Base-by-base conservation (phyloP, 2,329 filamentous ascomycete genomes). In the Aureobasidium pullulans region DNA sequence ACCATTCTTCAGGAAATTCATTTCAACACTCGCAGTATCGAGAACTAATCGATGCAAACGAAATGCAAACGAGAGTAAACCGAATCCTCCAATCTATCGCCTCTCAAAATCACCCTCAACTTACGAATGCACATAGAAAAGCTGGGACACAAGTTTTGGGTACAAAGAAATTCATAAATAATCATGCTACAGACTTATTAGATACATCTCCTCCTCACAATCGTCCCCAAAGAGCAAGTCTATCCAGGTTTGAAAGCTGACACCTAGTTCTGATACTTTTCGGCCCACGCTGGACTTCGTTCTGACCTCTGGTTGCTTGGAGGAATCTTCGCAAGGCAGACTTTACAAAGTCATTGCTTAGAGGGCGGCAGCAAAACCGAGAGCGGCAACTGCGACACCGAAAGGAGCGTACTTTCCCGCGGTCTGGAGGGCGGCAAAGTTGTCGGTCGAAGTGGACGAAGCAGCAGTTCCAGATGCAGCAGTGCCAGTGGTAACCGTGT, bases 281-380 rank as follows among this genome's bases (percentile, higher is more conserved):
- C 36, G 47, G 47, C 8, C 47, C 47, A 7, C 47, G 31, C 32
- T 49, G 31, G 11, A 37, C 10, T 1, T 49, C 47, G 10, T 19
- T 19, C 19, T 19, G 19, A 19, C 19, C 19, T 19, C 19, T 19
- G 19, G 19, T 19, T 19, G 19, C 19, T 19, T 19, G 19, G 19
- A 19, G 19, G 19, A 19, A 19, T 19, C 19, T 19, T 19, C 19
- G 19, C 19, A 19, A 19, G 19, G 19, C 19, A 19, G 19, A 19
- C 19, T 19, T 19, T 19, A 19, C 19, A 19, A 19, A 19, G 19
- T 19, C 19, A 19, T 19, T 19, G 19, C 49, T 53, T 42, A 53
- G 9, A 53, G 36, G 6, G 36, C 49, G 40, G 49, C 49, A 42
- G 49, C 49, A 36, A 53, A 42, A 53, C 49, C 49, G 23, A 53